These are phyloP conservation scores for Chimonanthus salicifolius DNA, from an alignment of 164 flowering plant species.

Conservation along the genomic window DNA sequence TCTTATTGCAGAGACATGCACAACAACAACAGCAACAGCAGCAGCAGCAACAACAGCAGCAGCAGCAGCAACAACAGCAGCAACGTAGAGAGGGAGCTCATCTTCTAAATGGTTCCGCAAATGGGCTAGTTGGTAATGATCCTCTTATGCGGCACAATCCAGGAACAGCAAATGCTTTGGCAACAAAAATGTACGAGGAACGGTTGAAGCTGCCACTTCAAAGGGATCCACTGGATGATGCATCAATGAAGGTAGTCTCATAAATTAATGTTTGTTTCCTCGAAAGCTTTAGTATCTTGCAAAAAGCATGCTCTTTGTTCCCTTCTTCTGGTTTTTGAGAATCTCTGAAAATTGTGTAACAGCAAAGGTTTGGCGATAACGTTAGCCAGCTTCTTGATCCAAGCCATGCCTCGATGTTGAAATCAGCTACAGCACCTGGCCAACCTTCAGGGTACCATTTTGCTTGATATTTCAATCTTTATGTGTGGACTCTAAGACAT, in stretches of 20 bases:
- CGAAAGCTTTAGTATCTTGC: too few relatives aligned
- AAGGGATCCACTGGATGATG: constrained; percentile 89
- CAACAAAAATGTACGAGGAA: constrained; percentile 93
- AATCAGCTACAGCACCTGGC: constrained; percentile 74
- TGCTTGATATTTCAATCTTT: too few relatives aligned
- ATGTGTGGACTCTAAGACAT: too few relatives aligned
- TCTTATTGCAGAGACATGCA: constrained; percentile 33
- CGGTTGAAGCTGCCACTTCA: constrained; percentile 66
- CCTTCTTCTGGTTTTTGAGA: background rate
- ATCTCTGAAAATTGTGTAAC: constrained; percentile 15
- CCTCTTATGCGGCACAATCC: constrained; percentile 64
- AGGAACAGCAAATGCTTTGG: constrained; percentile 82
- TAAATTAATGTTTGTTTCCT: background rate
- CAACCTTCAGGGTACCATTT: constrained; percentile 78
- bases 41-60: constrained; percentile 66
- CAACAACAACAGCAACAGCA: constrained; percentile 59
- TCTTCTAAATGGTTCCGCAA: constrained; percentile 67
- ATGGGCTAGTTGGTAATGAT: constrained; percentile 70
- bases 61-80: constrained; percentile 57
- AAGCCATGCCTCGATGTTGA: constrained; percentile 71
- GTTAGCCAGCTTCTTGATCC: constrained; percentile 74
- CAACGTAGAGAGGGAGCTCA: constrained; percentile 73
- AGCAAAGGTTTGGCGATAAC: constrained; percentile 84
- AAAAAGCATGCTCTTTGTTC: background rate
- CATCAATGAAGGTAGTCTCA: constrained; percentile 64